Evolutionary conservation across 106 monocot genomes (phyloP), one percentile per base, ranked within the genome.

Genomic region (Xerophyta viscosa): DNA sequence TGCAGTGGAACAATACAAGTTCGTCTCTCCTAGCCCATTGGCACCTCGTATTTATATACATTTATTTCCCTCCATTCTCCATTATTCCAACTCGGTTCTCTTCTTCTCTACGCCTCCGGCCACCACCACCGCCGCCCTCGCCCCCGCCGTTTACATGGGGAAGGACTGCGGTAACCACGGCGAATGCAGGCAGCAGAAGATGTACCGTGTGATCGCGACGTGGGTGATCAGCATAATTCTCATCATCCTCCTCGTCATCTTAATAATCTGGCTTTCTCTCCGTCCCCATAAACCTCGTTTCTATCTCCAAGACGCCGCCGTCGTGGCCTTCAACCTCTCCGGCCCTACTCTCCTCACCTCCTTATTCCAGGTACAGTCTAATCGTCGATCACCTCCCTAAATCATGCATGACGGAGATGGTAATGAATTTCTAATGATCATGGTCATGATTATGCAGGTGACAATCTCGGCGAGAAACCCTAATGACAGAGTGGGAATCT

Each of bases 261-360:
- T 86, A 46, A 55, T 86, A 28, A 20, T 80, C 54, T 86, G 72
- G 72, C 80, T 86, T 5, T 52, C 58, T 23, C 86, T 86, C 60
- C 86, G 86, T 22, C 86, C 86, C 19, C 57, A 62, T 9, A 72
- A 73, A 39, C 86, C 86, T 33, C 60, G 47, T 9, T 80, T 86
- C 69, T 61, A 59, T 63, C 65, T 89, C 29, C 70, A 67, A 22
- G 74, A 74, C 52, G 60, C 66, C 29, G 11, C 71, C 27, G 45
- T 88, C 45, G 19, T 23, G 59, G 15, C n/a, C 15, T 71, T 83
- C 62, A 63, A 71, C 24, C 30, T 77, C 41, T 29, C 52, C 27
- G 4, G 5, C 41, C 21, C 41, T 27, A 45, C 46, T 70, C 45
- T 65, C 56, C 66, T 75, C 27, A 51, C 50, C 28, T 25, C 58